Evolutionary conservation across 108 stramenopile species (phyloP).

Genomic region (Discostella pseudostelligera): DNA sequence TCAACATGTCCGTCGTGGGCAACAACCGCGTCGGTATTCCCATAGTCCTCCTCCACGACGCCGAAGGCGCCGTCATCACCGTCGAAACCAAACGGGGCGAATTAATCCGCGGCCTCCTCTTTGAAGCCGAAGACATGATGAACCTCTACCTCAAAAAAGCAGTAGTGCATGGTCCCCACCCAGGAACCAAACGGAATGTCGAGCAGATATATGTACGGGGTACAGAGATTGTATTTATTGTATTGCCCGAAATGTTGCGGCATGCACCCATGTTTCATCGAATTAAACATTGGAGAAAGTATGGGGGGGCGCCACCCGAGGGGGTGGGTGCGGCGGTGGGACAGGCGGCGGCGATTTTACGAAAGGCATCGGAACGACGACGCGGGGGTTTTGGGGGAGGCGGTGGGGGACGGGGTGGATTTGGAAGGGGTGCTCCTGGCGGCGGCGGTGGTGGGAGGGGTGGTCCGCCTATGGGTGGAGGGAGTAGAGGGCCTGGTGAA

Average conservation of each 20-base stretch:
- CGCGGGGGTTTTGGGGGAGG: conserved; percentile 61
- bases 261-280: conserved; percentile 91
- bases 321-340: conserved; percentile 87
- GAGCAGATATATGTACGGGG: conserved; percentile 83
- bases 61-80: conserved; percentile 81
- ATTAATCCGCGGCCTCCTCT: conserved; percentile 79
- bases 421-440: conserved; percentile 41
- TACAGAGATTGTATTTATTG: conserved; percentile 82
- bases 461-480: conserved; percentile 20
- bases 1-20: conserved; percentile 83
- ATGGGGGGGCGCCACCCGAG: conserved; percentile 90
- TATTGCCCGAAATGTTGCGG: conserved; percentile 80
- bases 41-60: conserved; percentile 86
- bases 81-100: conserved; percentile 86
- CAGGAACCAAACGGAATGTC: conserved; percentile 67
- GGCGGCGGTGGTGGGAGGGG: conserved; percentile 41
- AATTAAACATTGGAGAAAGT: conserved; percentile 87
- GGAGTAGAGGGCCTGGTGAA: conserved; percentile 12
- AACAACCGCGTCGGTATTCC: conserved; percentile 90
- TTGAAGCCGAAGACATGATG: conserved; percentile 92
- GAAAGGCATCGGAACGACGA: conserved; percentile 81
- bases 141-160: conserved; percentile 87
- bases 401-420: conserved; percentile 57
- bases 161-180: conserved; percentile 54
- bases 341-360: conserved; percentile 86